Base-by-base conservation (phyloP, 148 eudicot species). In the Diospyros lotus region DNA sequence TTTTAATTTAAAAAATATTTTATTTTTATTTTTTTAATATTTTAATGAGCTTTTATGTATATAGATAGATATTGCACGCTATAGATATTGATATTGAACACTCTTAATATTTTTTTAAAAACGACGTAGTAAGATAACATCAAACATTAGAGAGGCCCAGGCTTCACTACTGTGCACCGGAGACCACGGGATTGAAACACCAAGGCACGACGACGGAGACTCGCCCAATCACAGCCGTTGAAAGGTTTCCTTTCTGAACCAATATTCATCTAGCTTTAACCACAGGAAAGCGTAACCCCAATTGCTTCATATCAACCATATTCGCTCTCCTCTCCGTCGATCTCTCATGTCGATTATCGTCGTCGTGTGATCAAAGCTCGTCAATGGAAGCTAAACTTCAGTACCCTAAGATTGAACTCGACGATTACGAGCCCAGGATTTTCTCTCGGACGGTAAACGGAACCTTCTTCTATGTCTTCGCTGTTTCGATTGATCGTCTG, bases 391-490 rank as follows among this genome's bases (percentile, higher is more conserved):
- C 69, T 43, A 74, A 41, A 41, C 8, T 74, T 1, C 18, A 13
- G 0, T 87, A 87, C 80, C 87, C 87, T 2, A 78, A 78, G 65
- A 84, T 87, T 55, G 77, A 84, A 66, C 81, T 87, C 62, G 80
- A 87, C 66, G 86, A 86, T 75, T 87, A 80, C 73, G 79, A 82
- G 44, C 87, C 82, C 63, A 76, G 83, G 11, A 68, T 82, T 15
- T 75, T 80, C 66, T 70, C 82, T 77, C 78, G 58, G 6, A 59
- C 58, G 87, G 86, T 86, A 83, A 75, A 59, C 71, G 4, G 39
- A 15, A 64, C 43, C 28, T 43, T 7, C 48, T 42, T 15, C 39
- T 10, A 3, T 53, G 41, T 4, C 48, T 1, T 58, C 64, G 2
- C 40, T 6, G 5, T 60, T 60, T 28, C 3, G 5, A 18, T 9